A percentile compares a stretch with the other conserved stretches of the same genome.
These are phyloP conservation scores for Salvia miltiorrhiza DNA, from an alignment of 257 asterid genomes.

Conservation along the genomic window DNA sequence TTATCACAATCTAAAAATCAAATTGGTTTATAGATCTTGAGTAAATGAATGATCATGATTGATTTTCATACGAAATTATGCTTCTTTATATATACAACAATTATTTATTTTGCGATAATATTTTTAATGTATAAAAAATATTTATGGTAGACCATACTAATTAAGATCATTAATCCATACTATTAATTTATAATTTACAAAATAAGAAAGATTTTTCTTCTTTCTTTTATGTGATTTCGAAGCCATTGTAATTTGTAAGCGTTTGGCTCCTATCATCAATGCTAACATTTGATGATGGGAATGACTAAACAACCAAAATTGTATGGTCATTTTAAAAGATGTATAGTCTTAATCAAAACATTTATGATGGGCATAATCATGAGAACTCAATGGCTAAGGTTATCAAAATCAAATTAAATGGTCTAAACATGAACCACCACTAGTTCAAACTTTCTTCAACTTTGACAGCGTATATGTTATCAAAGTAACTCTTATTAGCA, in stretches of 20 bases:
- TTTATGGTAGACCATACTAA: too few relatives aligned
- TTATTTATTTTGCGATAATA: too few relatives aligned
- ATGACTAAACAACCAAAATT: not conserved
- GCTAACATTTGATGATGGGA: constrained; percentile 3
- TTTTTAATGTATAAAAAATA: too few relatives aligned
- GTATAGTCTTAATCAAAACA: not conserved
- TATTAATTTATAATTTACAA: too few relatives aligned
- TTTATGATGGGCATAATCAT: not conserved
- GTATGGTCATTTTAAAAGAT: not conserved
- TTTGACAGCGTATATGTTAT: too few relatives aligned
- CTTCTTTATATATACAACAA: too few relatives aligned
- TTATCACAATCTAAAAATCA: too few relatives aligned
- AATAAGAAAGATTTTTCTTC: not conserved
- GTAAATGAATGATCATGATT: too few relatives aligned
- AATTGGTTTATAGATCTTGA: too few relatives aligned
- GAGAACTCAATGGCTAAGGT: not conserved
- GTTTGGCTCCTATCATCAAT: constrained; percentile 1
- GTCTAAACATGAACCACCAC: not conserved
- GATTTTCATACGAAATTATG: too few relatives aligned
- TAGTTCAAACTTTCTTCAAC: not conserved
- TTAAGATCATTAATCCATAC: too few relatives aligned
- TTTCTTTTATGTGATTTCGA: not conserved
- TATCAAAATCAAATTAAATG: not conserved
- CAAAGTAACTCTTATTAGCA: too few relatives aligned
- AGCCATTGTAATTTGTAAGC: not conserved